These are phyloP conservation scores for Yamadazyma aaseri DNA, from an alignment of 1,139 yeast genomes.

Conservation along the genomic window DNA sequence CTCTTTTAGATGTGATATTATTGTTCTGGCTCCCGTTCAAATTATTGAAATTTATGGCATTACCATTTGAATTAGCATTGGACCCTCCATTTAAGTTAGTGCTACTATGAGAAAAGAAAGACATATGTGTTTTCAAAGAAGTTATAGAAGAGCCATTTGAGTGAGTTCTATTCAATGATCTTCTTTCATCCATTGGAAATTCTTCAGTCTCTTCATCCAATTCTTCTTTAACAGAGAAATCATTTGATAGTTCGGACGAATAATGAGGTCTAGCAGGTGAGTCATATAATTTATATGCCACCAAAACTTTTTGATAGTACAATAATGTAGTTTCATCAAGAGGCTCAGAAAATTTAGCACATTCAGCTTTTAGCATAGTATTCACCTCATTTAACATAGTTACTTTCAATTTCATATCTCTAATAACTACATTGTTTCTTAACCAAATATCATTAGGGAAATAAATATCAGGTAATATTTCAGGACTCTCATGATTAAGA, in stretches of 20 bases:
- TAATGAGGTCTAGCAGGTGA: constrained; percentile 4
- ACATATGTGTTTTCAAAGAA: constrained; percentile 19
- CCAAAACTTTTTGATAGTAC: constrained; percentile 36
- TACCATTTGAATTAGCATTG: constrained; percentile 1
- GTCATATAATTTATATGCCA: constrained; percentile 39
- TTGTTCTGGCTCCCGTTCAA: constrained; percentile 1
- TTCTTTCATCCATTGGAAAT: constrained; percentile 14
- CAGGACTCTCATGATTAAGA: constrained; percentile 12
- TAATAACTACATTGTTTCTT: constrained; percentile 30
- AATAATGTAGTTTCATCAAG: constrained; percentile 31
- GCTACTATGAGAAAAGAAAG: constrained; percentile 16
- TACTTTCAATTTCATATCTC: constrained; percentile 34
- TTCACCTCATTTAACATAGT: constrained; percentile 37
- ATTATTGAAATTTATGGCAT: constrained; percentile 6
- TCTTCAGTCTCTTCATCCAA: constrained; percentile 26
- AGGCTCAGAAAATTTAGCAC: constrained; percentile 12
- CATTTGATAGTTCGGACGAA: constrained; percentile 4
- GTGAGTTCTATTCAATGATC: constrained; percentile 19
- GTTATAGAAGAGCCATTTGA: constrained; percentile 22
- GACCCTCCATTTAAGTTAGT: constrained; percentile 2
- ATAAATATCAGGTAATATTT: constrained; percentile 33
- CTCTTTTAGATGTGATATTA: constrained; percentile 9
- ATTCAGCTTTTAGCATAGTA: constrained; percentile 29
- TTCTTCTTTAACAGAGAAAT: constrained; percentile 22
- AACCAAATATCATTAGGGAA: constrained; percentile 45